Base-by-base conservation (phyloP, 805 yeast species). In the Yarrowia sp. region DNA sequence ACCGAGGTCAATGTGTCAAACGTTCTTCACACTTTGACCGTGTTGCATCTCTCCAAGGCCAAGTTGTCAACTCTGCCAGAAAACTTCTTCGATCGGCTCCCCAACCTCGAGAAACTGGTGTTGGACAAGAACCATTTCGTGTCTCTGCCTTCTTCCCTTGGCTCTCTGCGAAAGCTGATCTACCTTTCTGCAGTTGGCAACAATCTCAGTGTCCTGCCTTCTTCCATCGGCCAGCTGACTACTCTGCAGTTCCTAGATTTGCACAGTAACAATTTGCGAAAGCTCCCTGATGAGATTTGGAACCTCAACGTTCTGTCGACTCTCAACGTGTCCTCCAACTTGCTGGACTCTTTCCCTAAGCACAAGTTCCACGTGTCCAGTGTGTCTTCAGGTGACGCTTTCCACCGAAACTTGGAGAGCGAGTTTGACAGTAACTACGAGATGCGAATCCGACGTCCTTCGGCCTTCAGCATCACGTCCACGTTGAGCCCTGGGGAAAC, bases 61-160 rank as follows among this genome's bases (percentile, higher is more conserved):
- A 91, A 90, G 70, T 77, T 95, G 56, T 84, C 97, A 0, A 80
- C 89, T 7, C 78, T 95, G 30, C 87, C 92, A 0, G 80, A 83
- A 8, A 83, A 82, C 17, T 83, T 92, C 66, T 80, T 92, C 48
- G 74, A 80, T 8, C 82, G 80, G 68, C 79, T 92, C 44, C 83
- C 89, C 0, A 82, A 84, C 66, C 77, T 92, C 62, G 96, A 89
- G 69, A 88, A 84, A 66, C 76, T 95, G 68, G 85, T 85, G 30
- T 76, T 95, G 67, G 95, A 91, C 75, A 85, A 87, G 70, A 95
- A 95, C 72, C 95, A 89, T 71, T 79, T 95, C 68, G 89, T 89
- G 9, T 80, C 84, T 16, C 75, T 95, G 21, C 97, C 98, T 0
- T 79, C 81, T 0, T 87, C 86, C 59, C 81, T 95, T 26, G 84